Base-by-base conservation (phyloP, 2,329 filamentous ascomycete species). In the Microsporum canis region DNA sequence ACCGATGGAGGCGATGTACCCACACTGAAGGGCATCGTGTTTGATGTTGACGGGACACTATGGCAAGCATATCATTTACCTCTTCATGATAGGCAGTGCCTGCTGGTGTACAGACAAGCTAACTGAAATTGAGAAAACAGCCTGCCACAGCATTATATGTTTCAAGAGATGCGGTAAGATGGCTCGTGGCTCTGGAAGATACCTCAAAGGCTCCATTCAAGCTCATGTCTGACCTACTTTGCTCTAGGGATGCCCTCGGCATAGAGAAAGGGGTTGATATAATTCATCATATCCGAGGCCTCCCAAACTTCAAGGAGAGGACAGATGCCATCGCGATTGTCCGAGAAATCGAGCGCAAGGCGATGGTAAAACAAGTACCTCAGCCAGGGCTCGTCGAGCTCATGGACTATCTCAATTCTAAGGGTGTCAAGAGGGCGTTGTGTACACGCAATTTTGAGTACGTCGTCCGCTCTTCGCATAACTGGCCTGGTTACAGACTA, bases 61-160 rank as follows among this genome's bases (percentile, higher is more conserved):
- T 96, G 88, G 91, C 95, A 76, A 76, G 85, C 67, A 49, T 5
- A 27, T 29, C 17, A 2, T 17, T 14, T 31, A 36, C 2, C 7
- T 61, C 14, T 27, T 10, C 7, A 53, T 23, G 17, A 57, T 17
- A 55, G 10, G 8, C 17, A 34, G 12, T 29, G 10, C 27, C 27
- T 29, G 23, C 45, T 4, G 23, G 23, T 51, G 27, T 31, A 36
- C 33, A 34, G 51, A n/a, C 6, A 55, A 55, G 51, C 29, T 34
- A 36, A 55, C 14, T n/a, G 14, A n/a, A 36, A 12, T 31, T 36
- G 10, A 55, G 34, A 10, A 29, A 31, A 12, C 29, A 95, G 91
- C 72, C 78, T 91, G 62, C 92, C 92, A 0, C 92, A 97, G 75
- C 94, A 88, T 67, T 89, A 96, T 81, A 99, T 97, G 92, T 97